Percentiles rank a stretch among this genome's conserved stretches.
Conservation (phyloP, 768 basidiomycete species). For the Clavulina sp. region DNA sequence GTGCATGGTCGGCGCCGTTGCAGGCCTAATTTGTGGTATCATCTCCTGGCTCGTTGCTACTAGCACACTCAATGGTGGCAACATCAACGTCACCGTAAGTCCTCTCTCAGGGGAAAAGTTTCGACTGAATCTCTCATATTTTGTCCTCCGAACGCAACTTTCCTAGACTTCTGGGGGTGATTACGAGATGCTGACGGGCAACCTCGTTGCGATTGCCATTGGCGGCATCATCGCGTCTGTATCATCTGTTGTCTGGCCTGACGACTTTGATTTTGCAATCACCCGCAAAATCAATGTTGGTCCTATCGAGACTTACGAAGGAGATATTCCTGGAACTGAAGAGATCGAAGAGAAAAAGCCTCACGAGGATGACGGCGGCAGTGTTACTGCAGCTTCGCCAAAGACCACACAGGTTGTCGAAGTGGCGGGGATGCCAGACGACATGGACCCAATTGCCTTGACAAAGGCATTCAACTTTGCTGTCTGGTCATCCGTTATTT, state of each 20-base stretch:
- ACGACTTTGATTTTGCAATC: slow-evolving; percentile 60
- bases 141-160: neutral
- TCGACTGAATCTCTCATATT: neutral
- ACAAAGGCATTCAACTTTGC: slow-evolving; percentile 69
- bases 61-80: slow-evolving; percentile 43
- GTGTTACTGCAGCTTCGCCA: slow-evolving; percentile 11
- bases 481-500: slow-evolving; percentile 45
- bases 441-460: slow-evolving; percentile 47
- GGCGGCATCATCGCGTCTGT: slow-evolving; percentile 59
- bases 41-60: slow-evolving; percentile 79
- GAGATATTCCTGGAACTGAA: neutral
- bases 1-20: slow-evolving; percentile 54
- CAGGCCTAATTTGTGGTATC: slow-evolving; percentile 52
- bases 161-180: slow-evolving; percentile 22
- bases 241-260: slow-evolving; percentile 56
- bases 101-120: neutral
- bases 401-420: too few relatives aligned
- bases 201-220: slow-evolving; percentile 67
- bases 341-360: slow-evolving; percentile 17
- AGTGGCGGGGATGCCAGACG: slow-evolving; percentile 16
- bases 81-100: slow-evolving; percentile 40
- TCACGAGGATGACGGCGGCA: slow-evolving; percentile 19
- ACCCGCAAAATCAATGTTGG: slow-evolving; percentile 59
- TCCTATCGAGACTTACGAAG: neutral
- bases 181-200: slow-evolving; percentile 72